These are phyloP conservation scores for Tuber umbilicatum DNA, from an alignment of 495 filamentous ascomycete species.

Conservation along the genomic window DNA sequence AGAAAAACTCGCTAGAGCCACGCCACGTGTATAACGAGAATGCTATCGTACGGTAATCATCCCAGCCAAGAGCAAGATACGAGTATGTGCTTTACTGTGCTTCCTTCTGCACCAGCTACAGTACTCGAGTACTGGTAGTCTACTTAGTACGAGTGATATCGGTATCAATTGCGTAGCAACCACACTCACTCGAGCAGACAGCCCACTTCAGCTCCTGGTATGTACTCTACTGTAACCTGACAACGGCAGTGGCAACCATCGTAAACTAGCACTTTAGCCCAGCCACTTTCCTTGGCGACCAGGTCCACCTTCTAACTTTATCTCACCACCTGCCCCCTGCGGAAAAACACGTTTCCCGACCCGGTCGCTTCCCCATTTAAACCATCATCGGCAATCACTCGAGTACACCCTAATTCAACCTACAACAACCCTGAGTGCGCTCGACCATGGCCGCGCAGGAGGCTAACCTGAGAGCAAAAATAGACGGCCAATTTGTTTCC, in stretches of 20 bases:
- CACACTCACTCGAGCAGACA: not conserved
- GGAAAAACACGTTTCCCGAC: not conserved
- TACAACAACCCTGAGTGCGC: too few species aligned
- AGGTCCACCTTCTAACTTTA: not conserved
- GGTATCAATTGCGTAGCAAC: not conserved
- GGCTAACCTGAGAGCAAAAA: too few species aligned
- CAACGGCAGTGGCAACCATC: too few species aligned
- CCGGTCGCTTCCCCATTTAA: not conserved
- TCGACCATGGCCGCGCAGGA: too few species aligned
- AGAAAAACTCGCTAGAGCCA: not conserved
- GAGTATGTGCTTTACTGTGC: too few species aligned
- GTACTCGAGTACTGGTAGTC: too few species aligned
- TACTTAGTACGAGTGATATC: too few species aligned
- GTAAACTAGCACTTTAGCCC: not conserved
- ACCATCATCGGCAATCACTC: not conserved
- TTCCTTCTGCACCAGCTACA: not conserved
- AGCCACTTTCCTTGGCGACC: not conserved
- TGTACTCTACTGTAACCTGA: too few species aligned
- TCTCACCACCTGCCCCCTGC: not conserved
- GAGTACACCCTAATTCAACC: not conserved
- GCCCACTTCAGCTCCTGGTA: not conserved
- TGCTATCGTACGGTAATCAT: not conserved
- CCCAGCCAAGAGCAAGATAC: too few species aligned
- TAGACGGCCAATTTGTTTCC: not conserved
- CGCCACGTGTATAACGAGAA: not conserved